A percentile compares a stretch with the other conserved stretches of the same genome.
phyloP scores from a whole-genome alignment of 208 protist species.

The Balamuthia mandrillaris region DNA sequence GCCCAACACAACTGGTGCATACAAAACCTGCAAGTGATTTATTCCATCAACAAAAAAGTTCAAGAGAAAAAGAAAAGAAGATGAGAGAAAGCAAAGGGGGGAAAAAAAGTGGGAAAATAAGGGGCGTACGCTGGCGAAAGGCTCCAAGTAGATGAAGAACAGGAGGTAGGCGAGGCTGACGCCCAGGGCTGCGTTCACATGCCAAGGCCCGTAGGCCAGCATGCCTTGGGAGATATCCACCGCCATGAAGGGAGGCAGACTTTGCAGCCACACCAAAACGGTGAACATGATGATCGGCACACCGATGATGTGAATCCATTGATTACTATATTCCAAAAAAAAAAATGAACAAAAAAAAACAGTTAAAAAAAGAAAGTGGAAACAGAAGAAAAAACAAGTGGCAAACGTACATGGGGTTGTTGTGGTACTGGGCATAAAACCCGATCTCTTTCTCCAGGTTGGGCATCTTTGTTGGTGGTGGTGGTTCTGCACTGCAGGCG shows the following conservation, averaged over 20 bases:
- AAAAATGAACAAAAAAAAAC: too few relatives aligned
- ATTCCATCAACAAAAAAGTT: background rate
- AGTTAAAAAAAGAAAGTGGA: background rate
- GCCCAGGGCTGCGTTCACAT: constrained; percentile 42
- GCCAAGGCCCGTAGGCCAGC: background rate
- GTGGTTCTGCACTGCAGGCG: too few relatives aligned
- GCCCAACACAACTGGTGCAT: background rate
- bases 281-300: constrained; percentile 77
- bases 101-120: background rate
- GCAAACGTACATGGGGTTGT: constrained; percentile 50
- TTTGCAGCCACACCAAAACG: constrained; percentile 62
- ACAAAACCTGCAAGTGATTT: background rate
- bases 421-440: constrained; percentile 77
- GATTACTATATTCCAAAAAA: constrained; percentile 62
- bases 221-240: background rate
- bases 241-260: background rate
- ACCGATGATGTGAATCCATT: constrained; percentile 76
- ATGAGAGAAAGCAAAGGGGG: background rate
- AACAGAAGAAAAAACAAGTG: background rate
- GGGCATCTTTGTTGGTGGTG: too few relatives aligned
- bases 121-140: constrained; percentile 8
- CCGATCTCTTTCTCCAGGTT: constrained; percentile 72
- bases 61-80: background rate
- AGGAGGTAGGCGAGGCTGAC: background rate
- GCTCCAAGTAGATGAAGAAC: constrained; percentile 35